phyloP scores from a whole-genome alignment of 1,139 yeast species.

The Candida tropicalis region DNA sequence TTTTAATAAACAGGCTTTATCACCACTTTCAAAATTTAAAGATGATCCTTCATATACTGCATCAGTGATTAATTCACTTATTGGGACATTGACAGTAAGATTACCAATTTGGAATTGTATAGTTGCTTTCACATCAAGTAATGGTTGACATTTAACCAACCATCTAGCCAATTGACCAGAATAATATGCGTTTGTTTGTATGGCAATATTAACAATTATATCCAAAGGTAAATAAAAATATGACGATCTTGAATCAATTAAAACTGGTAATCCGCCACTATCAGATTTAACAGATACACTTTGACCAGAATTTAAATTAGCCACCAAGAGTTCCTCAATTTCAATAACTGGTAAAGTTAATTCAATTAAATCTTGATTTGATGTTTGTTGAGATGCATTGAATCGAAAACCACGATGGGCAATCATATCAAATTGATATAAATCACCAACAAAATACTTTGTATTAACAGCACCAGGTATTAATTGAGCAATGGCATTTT shows the following conservation, averaged over 20 bases:
- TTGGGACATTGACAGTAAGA: conserved; percentile 53
- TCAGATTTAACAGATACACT: conserved; percentile 39
- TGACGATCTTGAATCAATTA: conserved; percentile 61
- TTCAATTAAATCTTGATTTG: conserved; percentile 24
- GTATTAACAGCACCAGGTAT: conserved; percentile 64
- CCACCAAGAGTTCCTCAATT: conserved; percentile 54
- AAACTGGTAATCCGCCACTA: conserved; percentile 49
- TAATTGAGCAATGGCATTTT: conserved; percentile 37
- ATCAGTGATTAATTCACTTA: conserved; percentile 50
- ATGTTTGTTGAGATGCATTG: conserved; percentile 21
- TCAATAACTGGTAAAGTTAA: conserved; percentile 57
- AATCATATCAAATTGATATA: conserved; percentile 51
- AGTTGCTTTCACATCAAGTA: conserved; percentile 45
- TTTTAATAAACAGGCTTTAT: conserved; percentile 60
- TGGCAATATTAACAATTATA: conserved; percentile 63
- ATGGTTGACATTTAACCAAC: conserved; percentile 66
- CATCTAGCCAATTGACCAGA: conserved; percentile 53
- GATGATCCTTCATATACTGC: conserved; percentile 32
- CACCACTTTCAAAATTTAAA: conserved; percentile 56
- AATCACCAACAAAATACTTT: conserved; percentile 44
- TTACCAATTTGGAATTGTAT: conserved; percentile 59
- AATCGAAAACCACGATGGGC: conserved; percentile 38
- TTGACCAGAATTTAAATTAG: conserved; percentile 40
- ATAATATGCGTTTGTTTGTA: conserved; percentile 74
- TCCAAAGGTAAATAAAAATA: conserved; percentile 61